These are phyloP conservation scores for Boeremia lycopersici DNA, from an alignment of 2,329 filamentous ascomycete genomes.

Conservation along the genomic window DNA sequence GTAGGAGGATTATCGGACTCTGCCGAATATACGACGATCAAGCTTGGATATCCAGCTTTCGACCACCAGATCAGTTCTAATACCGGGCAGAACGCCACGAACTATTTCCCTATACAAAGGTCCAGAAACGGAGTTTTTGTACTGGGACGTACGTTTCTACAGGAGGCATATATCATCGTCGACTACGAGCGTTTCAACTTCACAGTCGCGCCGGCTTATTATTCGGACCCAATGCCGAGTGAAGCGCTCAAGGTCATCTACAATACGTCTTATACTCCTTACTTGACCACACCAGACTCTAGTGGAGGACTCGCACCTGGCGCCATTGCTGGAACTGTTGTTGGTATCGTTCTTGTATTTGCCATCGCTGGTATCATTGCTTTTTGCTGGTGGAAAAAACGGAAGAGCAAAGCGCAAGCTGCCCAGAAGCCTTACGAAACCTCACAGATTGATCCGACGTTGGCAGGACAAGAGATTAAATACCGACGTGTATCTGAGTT, in stretches of 20 bases:
- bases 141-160: constrained; percentile 45
- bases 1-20: constrained; percentile 5
- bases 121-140: constrained; percentile 31
- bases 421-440: constrained; percentile 15
- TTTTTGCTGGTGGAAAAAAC: constrained; percentile 38
- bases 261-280: constrained; percentile 23
- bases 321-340: constrained; percentile 43
- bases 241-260: constrained; percentile 33
- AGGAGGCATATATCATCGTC: constrained; percentile 47
- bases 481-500: constrained; percentile 42
- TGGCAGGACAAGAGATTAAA: constrained; percentile 39
- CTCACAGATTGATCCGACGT: constrained; percentile 36
- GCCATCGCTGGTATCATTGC: constrained; percentile 27
- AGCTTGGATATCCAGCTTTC: constrained; percentile 40
- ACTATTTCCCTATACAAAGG: constrained; percentile 43
- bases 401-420: constrained; percentile 18
- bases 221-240: constrained; percentile 27
- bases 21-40: constrained; percentile 27
- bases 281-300: neutral
- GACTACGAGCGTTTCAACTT: constrained; percentile 47
- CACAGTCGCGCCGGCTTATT: constrained; percentile 36
- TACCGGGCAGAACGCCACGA: constrained; percentile 15
- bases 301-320: constrained; percentile 29
- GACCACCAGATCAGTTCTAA: constrained; percentile 22
- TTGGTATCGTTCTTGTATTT: constrained; percentile 39